Conservation (phyloP, 208 protist species). For the Acanthamoeba divionensis region DNA sequence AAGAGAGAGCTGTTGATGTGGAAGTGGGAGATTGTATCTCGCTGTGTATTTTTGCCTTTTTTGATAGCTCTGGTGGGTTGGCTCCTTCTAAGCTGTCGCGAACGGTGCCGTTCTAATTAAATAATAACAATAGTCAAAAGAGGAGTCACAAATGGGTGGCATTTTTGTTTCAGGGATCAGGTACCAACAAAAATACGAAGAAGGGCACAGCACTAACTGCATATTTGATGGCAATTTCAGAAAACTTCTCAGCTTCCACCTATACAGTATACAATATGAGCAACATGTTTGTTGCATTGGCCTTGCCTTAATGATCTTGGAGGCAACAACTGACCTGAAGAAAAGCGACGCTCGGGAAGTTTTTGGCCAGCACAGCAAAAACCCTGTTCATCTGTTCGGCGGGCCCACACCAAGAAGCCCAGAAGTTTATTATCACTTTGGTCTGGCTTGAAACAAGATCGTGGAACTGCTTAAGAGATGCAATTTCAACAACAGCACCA, state of each 20-base stretch:
- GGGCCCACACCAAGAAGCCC: conserved; percentile 85
- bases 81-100: conserved; percentile 4
- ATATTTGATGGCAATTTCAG: conserved; percentile 82
- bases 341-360: conserved; percentile 76
- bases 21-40: not conserved
- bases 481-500: not conserved
- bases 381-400: conserved; percentile 80
- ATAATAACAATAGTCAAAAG: not conserved
- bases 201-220: conserved; percentile 87
- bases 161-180: conserved; percentile 27
- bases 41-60: not conserved
- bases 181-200: conserved; percentile 88
- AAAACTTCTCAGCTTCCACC: conserved; percentile 80
- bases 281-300: not conserved
- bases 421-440: not conserved
- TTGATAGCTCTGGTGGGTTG: not conserved
- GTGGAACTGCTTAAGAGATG: not conserved
- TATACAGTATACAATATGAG: conserved; percentile 60
- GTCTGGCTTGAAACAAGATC: not conserved
- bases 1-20: not conserved
- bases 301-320: not conserved
- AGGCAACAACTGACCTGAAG: not conserved
- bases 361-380: conserved; percentile 57
- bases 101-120: conserved; percentile 4
- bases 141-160: not conserved